These are phyloP conservation scores for Wallemia hederae DNA, from an alignment of 1,284 basidiomycete species.

Conservation along the genomic window DNA sequence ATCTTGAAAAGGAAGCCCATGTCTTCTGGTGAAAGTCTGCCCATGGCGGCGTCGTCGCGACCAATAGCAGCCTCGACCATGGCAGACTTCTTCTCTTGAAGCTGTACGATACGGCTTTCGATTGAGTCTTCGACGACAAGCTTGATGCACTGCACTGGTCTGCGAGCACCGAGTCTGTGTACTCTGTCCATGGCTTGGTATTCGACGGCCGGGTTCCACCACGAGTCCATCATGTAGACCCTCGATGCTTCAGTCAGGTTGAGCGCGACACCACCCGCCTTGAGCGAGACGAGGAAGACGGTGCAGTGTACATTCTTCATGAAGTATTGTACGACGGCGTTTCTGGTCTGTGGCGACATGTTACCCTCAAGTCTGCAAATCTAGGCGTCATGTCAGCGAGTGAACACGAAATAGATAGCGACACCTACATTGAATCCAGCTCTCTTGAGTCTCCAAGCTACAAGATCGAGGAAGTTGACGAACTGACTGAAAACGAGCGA, in stretches of 20 bases:
- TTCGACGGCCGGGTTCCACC: slow-evolving; percentile 15
- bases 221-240: slow-evolving; percentile 31
- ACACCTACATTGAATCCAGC: slow-evolving; percentile 29
- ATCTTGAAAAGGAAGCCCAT: slow-evolving; percentile 1
- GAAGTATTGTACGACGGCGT: slow-evolving; percentile 31
- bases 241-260: slow-evolving; percentile 78
- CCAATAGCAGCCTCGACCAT: slow-evolving; percentile 1
- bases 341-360: slow-evolving; percentile 85
- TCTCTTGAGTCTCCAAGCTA: slow-evolving; percentile 69
- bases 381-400: slow-evolving; percentile 18
- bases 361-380: slow-evolving; percentile 84
- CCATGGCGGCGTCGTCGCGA: background rate
- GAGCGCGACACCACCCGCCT: slow-evolving; percentile 82
- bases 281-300: slow-evolving; percentile 77
- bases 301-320: slow-evolving; percentile 39
- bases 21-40: background rate
- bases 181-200: slow-evolving; percentile 53
- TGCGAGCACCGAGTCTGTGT: slow-evolving; percentile 63
- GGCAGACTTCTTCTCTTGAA: slow-evolving; percentile 8
- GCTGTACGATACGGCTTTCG: slow-evolving; percentile 68
- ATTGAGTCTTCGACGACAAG: slow-evolving; percentile 88
- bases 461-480: slow-evolving; percentile 57
- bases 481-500: slow-evolving; percentile 89
- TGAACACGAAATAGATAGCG: background rate
- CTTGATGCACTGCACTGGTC: slow-evolving; percentile 77